A percentile compares a stretch with the other conserved stretches of the same genome.
These are phyloP conservation scores for Tilletia setariae DNA, from an alignment of 1,284 basidiomycete species.

Conservation along the genomic window DNA sequence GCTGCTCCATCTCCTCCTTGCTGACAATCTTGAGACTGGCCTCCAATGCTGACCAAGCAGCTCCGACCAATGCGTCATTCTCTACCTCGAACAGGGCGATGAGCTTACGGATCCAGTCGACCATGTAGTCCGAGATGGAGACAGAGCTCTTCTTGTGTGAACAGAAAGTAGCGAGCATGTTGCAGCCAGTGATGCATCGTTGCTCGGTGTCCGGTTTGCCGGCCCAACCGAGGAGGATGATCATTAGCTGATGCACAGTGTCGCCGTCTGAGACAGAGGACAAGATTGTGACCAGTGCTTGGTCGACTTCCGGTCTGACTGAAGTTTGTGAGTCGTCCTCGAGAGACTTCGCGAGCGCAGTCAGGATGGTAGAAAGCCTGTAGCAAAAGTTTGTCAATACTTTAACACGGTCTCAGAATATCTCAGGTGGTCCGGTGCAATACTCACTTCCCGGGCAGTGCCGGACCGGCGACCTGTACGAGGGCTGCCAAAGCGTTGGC, in stretches of 20 bases:
- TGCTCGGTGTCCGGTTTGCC: slow-evolving; percentile 31
- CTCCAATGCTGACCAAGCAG: slow-evolving; percentile 80
- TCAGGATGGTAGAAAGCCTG: slow-evolving; percentile 40
- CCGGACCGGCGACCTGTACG: slow-evolving; percentile 86
- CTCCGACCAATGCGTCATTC: slow-evolving; percentile 70
- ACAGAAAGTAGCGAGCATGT: slow-evolving; percentile 44
- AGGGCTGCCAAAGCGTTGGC: slow-evolving; percentile 85
- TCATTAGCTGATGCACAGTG: slow-evolving; percentile 50
- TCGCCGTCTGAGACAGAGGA: slow-evolving; percentile 40
- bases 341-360: slow-evolving; percentile 45
- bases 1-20: slow-evolving; percentile 82
- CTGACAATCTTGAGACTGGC: slow-evolving; percentile 83
- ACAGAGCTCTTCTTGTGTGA: slow-evolving; percentile 37
- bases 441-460: slow-evolving; percentile 61
- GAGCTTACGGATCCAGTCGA: slow-evolving; percentile 94
- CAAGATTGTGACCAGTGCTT: neutral
- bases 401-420: neutral
- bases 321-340: slow-evolving; percentile 40
- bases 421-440: neutral
- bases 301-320: slow-evolving; percentile 13
- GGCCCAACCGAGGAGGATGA: slow-evolving; percentile 51
- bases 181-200: slow-evolving; percentile 40
- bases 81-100: slow-evolving; percentile 80
- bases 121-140: slow-evolving; percentile 63
- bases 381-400: neutral